These are phyloP conservation scores for Zizania latifolia DNA, from an alignment of 176 grass and related monocot genomes.

Conservation along the genomic window DNA sequence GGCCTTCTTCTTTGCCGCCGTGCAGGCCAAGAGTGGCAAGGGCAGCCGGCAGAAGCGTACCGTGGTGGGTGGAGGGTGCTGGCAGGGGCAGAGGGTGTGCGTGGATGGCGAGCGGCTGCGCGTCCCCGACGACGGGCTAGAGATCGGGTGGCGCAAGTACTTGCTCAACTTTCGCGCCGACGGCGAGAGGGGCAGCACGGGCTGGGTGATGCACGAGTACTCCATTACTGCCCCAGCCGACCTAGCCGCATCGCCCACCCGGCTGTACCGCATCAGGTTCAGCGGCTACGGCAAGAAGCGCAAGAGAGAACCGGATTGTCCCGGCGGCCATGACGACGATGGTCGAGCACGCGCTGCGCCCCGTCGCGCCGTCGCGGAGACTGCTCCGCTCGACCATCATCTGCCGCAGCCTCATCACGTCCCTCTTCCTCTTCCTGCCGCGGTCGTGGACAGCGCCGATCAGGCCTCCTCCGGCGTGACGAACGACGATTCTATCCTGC, in stretches of 20 bases:
- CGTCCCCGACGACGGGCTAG: background rate
- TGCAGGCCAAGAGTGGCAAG: background rate
- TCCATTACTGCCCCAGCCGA: background rate
- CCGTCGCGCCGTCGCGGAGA: background rate
- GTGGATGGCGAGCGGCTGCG: background rate
- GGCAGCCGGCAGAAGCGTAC: background rate
- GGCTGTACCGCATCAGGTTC: background rate
- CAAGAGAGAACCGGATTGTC: background rate
- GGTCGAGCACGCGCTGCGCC: too few relatives aligned
- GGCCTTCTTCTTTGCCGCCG: conserved; percentile 13
- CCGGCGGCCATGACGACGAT: too few relatives aligned
- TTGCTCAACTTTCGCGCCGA: background rate
- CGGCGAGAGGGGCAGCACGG: background rate
- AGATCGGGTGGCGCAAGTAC: conserved; percentile 7
- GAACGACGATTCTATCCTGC: too few relatives aligned
- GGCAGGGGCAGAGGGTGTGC: background rate
- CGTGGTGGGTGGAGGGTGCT: background rate
- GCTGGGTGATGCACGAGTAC: conserved; percentile 34
- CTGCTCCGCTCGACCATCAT: background rate
- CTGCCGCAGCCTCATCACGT: too few relatives aligned
- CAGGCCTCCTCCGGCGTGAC: too few relatives aligned
- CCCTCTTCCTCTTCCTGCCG: too few relatives aligned
- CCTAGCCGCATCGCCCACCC: background rate
- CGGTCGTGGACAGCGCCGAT: too few relatives aligned
- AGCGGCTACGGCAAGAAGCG: background rate